phyloP scores from a whole-genome alignment of 75 land plant genomes.

The Azolla pinnata region DNA sequence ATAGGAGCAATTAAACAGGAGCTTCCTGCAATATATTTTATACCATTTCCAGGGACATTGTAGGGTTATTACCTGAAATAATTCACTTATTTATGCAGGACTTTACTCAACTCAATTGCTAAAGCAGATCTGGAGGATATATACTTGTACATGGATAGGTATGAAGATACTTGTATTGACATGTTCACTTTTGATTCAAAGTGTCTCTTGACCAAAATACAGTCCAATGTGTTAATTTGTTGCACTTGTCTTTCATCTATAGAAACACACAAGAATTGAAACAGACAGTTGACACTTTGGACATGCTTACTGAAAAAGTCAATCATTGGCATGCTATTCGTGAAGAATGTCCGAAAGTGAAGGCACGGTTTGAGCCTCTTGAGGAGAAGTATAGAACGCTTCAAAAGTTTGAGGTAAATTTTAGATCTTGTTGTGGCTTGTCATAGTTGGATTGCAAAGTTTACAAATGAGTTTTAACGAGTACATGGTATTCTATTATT shows the following conservation, averaged over 20 bases:
- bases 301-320: constrained; percentile 16
- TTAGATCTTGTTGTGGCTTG: no score
- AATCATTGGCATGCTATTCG: constrained; percentile 14
- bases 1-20: no score
- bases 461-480: no score
- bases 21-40: background rate
- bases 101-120: constrained; percentile 20
- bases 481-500: no score
- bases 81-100: constrained; percentile 7
- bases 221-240: background rate
- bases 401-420: constrained; percentile 16
- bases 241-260: background rate
- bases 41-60: no score
- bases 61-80: background rate
- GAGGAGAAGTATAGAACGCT: constrained; percentile 17
- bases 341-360: constrained; percentile 6
- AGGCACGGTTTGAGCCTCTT: constrained; percentile 14
- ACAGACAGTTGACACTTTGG: constrained; percentile 13
- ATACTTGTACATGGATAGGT: constrained; percentile 17
- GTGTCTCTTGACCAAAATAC: background rate
- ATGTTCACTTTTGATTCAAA: no score
- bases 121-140: constrained; percentile 23
- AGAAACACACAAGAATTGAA: constrained; percentile 14
- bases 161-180: no score
- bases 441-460: background rate